Base-by-base conservation (phyloP, 495 filamentous ascomycete species). In the Aspergillus nidulans region DNA sequence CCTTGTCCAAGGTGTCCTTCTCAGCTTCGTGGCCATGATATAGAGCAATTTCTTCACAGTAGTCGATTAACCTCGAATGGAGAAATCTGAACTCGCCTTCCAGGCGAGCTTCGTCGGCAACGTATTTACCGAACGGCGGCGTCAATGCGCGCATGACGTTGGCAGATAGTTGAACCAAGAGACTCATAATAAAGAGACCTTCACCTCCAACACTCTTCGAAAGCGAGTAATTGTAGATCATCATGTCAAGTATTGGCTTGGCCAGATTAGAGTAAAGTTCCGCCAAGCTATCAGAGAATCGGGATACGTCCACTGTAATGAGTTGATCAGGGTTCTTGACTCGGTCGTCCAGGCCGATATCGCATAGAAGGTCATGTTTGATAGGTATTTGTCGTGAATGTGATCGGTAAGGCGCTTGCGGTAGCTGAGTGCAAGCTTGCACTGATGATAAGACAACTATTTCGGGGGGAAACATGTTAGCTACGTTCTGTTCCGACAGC, bases 271-370 rank as follows among this genome's bases (percentile, higher is more conserved):
- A 95, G 74, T 98, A 98, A 23, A 98, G 75, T 62, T 98, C 94
- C 4, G 94, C 91, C 47, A 97, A 72, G 57, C 88, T 94, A 65
- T 96, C 95, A 7, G 92, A 94, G 76, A 97, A 98, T 59, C 91
- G 91, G 48, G 92, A 85, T 4, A 97, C 91, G 65, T 98, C 94
- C 8, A 97, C 91, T 0, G 92, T 92, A 61, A 98, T 96, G 15
- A 97, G 83, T 71, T 98, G 94, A 70, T 98, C 94, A 7, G 94
- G 90, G 64, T 98, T 98, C 77, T 96, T 96, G 77, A 98, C 96
- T 56, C 94, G 87, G 68, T 98, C 94, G 59, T 98, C 94, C 34
- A 75, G 2, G 95, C 91, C 1, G 91, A 95, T 40, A 98, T 88
- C 4, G 90, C 89, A 71, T 98, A 98, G 72, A 97, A 98, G 0